Conservation (phyloP, 768 basidiomycete genomes). For the Auriscalpium orientale region DNA sequence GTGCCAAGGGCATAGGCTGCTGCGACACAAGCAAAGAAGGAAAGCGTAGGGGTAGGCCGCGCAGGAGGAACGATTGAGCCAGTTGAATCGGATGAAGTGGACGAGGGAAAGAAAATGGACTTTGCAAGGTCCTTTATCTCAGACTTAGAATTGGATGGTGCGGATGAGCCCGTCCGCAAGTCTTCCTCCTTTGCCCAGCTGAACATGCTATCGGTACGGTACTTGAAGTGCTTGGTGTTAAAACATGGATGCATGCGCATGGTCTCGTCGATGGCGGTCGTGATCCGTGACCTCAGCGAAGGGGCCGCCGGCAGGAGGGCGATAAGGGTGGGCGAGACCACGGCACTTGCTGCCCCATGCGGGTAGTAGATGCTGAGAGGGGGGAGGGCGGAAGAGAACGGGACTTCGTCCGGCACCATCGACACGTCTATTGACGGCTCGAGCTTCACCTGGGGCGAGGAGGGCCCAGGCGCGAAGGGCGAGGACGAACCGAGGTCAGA, state of each 20-base stretch:
- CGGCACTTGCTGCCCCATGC: slow-evolving; percentile 16
- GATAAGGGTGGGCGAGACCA: slow-evolving; percentile 33
- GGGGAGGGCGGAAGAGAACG: slow-evolving; percentile 12
- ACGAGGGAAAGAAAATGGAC: slow-evolving; percentile 9
- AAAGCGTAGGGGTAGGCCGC: slow-evolving; percentile 9
- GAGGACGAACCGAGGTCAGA: slow-evolving; percentile 11
- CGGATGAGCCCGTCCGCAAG: slow-evolving; percentile 4
- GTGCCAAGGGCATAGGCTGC: slow-evolving; percentile 14
- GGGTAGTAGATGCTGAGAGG: slow-evolving; percentile 11
- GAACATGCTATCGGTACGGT: slow-evolving; percentile 38
- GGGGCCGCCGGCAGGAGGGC: slow-evolving; percentile 33
- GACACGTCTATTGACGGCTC: slow-evolving; percentile 9
- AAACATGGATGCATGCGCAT: slow-evolving; percentile 44
- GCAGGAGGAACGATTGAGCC: neutral
- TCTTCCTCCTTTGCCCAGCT: slow-evolving; percentile 30
- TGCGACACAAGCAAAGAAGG: slow-evolving; percentile 15
- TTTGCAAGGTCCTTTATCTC: slow-evolving; percentile 12
- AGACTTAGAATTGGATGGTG: neutral
- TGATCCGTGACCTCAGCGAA: slow-evolving; percentile 29
- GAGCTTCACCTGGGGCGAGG: slow-evolving; percentile 11
- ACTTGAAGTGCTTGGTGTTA: slow-evolving; percentile 40
- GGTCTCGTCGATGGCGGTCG: slow-evolving; percentile 32
- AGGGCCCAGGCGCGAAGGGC: slow-evolving; percentile 1
- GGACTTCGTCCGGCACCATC: slow-evolving; percentile 13
- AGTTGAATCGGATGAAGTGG: neutral